Conservation (phyloP, 306 rosid genomes). For the Lagenaria siceraria region DNA sequence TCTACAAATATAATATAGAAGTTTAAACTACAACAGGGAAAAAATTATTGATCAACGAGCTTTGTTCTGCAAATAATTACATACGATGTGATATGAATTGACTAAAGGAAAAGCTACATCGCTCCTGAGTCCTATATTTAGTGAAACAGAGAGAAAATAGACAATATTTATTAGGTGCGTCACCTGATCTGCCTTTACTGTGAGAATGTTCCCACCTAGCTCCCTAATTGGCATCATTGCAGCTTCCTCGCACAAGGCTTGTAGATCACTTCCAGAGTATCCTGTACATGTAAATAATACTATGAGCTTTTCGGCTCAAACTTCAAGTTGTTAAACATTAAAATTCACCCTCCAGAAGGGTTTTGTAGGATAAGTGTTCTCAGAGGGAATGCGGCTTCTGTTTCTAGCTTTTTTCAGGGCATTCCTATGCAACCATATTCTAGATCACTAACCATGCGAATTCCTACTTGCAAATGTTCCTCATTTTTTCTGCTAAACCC, state of each 20-base stretch:
- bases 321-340: not conserved
- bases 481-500: not conserved
- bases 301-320: not conserved
- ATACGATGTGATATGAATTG: not conserved
- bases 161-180: not conserved
- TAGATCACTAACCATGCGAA: not conserved
- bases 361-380: not conserved
- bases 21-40: not conserved
- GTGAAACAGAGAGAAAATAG: not conserved
- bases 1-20: not conserved
- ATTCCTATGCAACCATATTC: not conserved
- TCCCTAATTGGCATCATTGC: constrained; percentile 99
- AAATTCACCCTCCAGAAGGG: not conserved
- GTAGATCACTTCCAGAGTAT: constrained; percentile 95
- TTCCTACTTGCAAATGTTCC: not conserved
- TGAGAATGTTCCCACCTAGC: constrained; percentile 77
- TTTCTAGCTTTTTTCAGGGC: not conserved
- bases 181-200: constrained; percentile 77
- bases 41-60: not conserved
- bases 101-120: not conserved
- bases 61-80: not conserved
- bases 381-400: not conserved
- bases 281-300: constrained; percentile 33
- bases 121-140: not conserved
- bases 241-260: constrained; percentile 99